Evolutionary conservation across 345 rosid species (phyloP), one percentile per base, ranked within the genome.

Genomic region (Hibiscus trionum): DNA sequence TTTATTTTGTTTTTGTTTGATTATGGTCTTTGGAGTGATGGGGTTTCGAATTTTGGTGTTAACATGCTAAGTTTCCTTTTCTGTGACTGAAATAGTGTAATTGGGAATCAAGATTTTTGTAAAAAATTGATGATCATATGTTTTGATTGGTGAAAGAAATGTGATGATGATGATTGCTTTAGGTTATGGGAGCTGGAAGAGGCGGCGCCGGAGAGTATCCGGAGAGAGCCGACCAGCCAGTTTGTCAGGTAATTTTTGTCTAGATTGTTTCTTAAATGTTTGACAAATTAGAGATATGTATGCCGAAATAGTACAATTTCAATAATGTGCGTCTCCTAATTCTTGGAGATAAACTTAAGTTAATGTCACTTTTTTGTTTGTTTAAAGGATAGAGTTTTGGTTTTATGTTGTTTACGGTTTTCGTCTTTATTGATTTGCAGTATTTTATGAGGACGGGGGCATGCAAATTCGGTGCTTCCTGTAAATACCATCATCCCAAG

Each of bases 401-500:
- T 66, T 62, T 37, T 65, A 68, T 69, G 60, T 53, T 69, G 69
- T 29, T 69, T 29, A 33, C 19, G 46, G 44, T 6, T 67, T 62
- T n/a, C 57, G 4, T 46, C 19, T 62, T 31, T 33, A 17, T n/a
- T 77, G 70, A 19, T 75, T 49, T 82, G 73, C 93, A 95, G 99
- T 88, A 87, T 79, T 95, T 77, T 72, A 78, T 90, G 96, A 80
- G 90, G 83, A 92, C 92, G 1, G 99, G 97, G 61, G 83, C 86
- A 11, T 95, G 99, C 74, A 95, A 89, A 82, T 95, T 90, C 72
- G 99, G 97, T 72, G 85, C 88, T 72, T 89, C 97, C 57, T 95
- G 99, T 79, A 95, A 92, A 82, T 92, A 86, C 81, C 89, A 90
- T 77, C 99, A 95, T 78, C 97, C 97, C 19, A 88, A 82, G 80